These are phyloP conservation scores for Dactylonectria estremocensis DNA, from an alignment of 2,329 filamentous ascomycete genomes.

Conservation along the genomic window DNA sequence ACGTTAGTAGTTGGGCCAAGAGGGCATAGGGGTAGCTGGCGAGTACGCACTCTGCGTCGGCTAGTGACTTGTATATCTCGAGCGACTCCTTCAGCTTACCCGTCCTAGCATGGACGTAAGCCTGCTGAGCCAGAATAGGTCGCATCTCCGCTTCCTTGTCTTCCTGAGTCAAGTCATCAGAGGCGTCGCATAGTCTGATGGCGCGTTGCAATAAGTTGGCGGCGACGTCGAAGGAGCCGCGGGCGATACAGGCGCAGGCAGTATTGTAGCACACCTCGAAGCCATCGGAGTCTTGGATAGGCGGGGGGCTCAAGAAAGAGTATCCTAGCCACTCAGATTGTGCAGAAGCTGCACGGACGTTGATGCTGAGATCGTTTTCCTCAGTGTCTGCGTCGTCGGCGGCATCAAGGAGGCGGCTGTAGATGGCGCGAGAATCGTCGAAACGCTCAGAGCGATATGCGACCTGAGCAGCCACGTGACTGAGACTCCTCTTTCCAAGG, in stretches of 20 bases:
- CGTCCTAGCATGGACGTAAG: slow-evolving; percentile 78
- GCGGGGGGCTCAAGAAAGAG: slow-evolving; percentile 58
- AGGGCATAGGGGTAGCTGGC: background rate
- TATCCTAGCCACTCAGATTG: slow-evolving; percentile 80
- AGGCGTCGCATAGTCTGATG: slow-evolving; percentile 78
- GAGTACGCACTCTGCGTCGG: slow-evolving; percentile 70
- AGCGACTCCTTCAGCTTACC: slow-evolving; percentile 78
- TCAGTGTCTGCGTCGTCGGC: slow-evolving; percentile 72
- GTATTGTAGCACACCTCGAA: slow-evolving; percentile 89
- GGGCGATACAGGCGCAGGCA: slow-evolving; percentile 80
- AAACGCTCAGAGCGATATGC: slow-evolving; percentile 85
- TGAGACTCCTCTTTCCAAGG: slow-evolving; percentile 54
- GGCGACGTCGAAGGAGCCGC: slow-evolving; percentile 76
- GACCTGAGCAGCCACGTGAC: slow-evolving; percentile 74
- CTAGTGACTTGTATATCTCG: slow-evolving; percentile 73
- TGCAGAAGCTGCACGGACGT: slow-evolving; percentile 79
- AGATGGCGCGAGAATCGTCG: slow-evolving; percentile 74
- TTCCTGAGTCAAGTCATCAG: slow-evolving; percentile 80
- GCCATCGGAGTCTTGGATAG: slow-evolving; percentile 75
- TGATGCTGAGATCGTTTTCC: slow-evolving; percentile 83
- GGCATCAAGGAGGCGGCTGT: slow-evolving; percentile 69
- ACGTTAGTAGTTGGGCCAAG: slow-evolving; percentile 41
- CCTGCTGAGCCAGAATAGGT: slow-evolving; percentile 83
- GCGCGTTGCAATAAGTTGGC: slow-evolving; percentile 79
- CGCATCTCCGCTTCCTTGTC: slow-evolving; percentile 83